Evolutionary conservation across 1,284 basidiomycete genomes (phyloP).

Genomic region (Moesziomyces aphidis): DNA sequence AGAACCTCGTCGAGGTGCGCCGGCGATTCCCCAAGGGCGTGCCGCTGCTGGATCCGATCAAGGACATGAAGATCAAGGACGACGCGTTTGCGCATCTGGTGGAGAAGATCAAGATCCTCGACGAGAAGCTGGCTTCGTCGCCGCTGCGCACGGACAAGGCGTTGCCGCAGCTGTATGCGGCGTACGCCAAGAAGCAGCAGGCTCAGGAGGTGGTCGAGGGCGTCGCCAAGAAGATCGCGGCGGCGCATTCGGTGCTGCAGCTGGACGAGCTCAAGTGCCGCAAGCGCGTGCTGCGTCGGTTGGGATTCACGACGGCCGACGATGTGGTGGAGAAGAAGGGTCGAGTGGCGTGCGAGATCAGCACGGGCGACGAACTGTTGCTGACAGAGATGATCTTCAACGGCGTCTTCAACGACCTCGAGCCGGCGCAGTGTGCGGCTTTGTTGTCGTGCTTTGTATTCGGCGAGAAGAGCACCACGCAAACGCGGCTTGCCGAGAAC

Average conservation of each 20-base stretch:
- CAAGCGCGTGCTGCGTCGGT: constrained; percentile 89
- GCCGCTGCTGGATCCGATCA: constrained; percentile 86
- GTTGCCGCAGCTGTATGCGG: constrained; percentile 80
- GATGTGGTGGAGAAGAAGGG: constrained; percentile 99
- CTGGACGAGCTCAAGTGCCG: constrained; percentile 96
- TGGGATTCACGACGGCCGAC: constrained; percentile 87
- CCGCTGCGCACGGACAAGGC: constrained; percentile 72
- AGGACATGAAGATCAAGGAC: constrained; percentile 97
- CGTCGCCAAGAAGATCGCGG: constrained; percentile 85
- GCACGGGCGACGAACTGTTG: constrained; percentile 93
- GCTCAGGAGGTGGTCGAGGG: constrained; percentile 78
- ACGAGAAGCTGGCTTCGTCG: constrained; percentile 42
- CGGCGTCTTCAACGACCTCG: constrained; percentile 89
- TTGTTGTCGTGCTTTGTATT: constrained; percentile 97
- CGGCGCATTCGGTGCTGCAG: constrained; percentile 92
- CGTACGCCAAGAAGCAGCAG: constrained; percentile 82
- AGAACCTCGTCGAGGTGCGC: constrained; percentile 89
- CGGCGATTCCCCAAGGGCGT: constrained; percentile 87
- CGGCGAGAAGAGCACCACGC: constrained; percentile 78
- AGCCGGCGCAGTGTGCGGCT: constrained; percentile 92
- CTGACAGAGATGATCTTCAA: constrained; percentile 98
- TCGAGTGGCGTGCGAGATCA: constrained; percentile 97
- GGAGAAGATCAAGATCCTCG: constrained; percentile 61
- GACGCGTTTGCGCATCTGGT: constrained; percentile 85
- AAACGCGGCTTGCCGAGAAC: constrained; percentile 84